Percentiles rank a stretch among this genome's conserved stretches.
phyloP scores from a whole-genome alignment of 768 basidiomycete genomes.

The Sarcodon sp. region DNA sequence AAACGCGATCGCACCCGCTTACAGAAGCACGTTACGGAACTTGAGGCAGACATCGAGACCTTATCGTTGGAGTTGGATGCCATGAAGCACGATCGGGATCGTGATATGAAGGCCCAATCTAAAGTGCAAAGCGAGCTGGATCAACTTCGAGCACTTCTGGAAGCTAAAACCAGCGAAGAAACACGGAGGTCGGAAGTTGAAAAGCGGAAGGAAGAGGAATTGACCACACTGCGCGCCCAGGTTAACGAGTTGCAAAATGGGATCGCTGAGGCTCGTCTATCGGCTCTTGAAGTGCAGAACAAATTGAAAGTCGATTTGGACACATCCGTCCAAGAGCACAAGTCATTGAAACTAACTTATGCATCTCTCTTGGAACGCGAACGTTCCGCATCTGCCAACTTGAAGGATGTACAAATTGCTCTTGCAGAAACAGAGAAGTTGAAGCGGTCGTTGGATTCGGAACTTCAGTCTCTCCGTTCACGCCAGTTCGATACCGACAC shows the following conservation, averaged over 20 bases:
- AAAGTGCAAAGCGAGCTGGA: constrained; percentile 79
- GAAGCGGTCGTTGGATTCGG: constrained; percentile 57
- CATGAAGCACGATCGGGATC: constrained; percentile 42
- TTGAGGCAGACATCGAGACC: constrained; percentile 58
- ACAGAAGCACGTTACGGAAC: constrained; percentile 47
- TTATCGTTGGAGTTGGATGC: constrained; percentile 49
- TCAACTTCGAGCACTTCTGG: constrained; percentile 70
- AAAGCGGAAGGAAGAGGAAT: constrained; percentile 79
- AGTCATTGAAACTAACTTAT: constrained; percentile 45
- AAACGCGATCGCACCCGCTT: constrained; percentile 41
- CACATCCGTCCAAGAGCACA: constrained; percentile 43
- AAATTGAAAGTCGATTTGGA: constrained; percentile 72
- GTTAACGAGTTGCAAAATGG: constrained; percentile 50
- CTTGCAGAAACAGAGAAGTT: constrained; percentile 54
- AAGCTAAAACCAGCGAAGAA: constrained; percentile 80
- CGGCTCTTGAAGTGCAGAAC: constrained; percentile 51
- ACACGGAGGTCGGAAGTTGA: constrained; percentile 74
- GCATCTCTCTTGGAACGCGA: constrained; percentile 53
- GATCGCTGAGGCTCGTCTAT: constrained; percentile 48
- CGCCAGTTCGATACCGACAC: constrained; percentile 57
- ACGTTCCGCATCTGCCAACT: constrained; percentile 33
- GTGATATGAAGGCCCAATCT: constrained; percentile 28
- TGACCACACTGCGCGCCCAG: constrained; percentile 56
- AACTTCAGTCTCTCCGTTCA: constrained; percentile 54
- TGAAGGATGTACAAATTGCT: constrained; percentile 32